A percentile compares a stretch with the other conserved stretches of the same genome.
phyloP scores from a whole-genome alignment of 768 basidiomycete genomes.

The Boletus edulis region DNA sequence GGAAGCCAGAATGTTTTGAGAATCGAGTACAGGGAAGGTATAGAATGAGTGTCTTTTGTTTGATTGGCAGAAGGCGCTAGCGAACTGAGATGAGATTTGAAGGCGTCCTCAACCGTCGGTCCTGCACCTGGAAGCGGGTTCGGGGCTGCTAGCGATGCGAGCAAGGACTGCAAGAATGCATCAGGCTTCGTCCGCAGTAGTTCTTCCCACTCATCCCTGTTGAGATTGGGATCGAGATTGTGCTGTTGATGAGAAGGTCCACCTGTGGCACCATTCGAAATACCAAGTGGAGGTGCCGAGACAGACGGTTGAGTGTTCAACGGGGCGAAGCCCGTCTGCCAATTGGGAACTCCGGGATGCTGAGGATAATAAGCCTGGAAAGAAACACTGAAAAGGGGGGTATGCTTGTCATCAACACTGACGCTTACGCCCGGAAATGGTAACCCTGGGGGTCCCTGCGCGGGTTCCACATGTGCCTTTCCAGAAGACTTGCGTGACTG shows the following conservation, averaged over 20 bases:
- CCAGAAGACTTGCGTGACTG: conserved; percentile 41
- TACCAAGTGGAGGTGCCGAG: conserved; percentile 33
- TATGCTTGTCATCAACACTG: neutral
- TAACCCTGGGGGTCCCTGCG: conserved; percentile 26
- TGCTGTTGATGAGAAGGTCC: conserved; percentile 27
- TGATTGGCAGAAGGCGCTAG: conserved; percentile 49
- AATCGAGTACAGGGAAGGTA: conserved; percentile 72
- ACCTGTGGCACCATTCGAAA: conserved; percentile 25
- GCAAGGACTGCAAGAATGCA: conserved; percentile 53
- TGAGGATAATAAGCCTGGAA: conserved; percentile 32
- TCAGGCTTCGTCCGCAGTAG: conserved; percentile 55
- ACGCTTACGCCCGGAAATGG: conserved; percentile 32
- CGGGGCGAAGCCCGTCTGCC: conserved; percentile 31
- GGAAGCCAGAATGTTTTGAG: conserved; percentile 86
- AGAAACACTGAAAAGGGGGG: conserved; percentile 1
- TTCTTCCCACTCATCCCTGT: conserved; percentile 63
- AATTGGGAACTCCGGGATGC: conserved; percentile 30
- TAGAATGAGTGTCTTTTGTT: conserved; percentile 44
- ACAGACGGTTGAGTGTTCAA: conserved; percentile 25
- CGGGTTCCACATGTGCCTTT: conserved; percentile 20
- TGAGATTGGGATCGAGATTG: conserved; percentile 50
- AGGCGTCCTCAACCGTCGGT: conserved; percentile 70
- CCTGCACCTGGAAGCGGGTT: conserved; percentile 61
- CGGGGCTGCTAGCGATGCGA: conserved; percentile 58
- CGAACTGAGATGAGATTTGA: conserved; percentile 72